Evolutionary conservation across 352 stramenopile genomes (phyloP).

Genomic region (Pythium aquatile): DNA sequence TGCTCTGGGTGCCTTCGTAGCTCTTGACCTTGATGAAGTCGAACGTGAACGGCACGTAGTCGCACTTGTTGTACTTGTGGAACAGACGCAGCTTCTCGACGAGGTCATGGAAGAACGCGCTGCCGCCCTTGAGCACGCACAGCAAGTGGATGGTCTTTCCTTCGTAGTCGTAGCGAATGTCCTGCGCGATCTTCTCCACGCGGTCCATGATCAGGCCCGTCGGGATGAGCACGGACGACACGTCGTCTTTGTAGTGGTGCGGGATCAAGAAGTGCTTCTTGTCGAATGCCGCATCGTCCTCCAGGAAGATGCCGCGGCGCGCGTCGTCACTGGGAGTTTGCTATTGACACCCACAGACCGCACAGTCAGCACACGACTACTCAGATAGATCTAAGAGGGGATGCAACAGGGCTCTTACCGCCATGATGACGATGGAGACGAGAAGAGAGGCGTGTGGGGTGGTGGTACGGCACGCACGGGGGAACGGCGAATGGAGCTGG

Average conservation of each 20-base stretch:
- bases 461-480: slow-evolving; percentile 3
- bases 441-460: background rate
- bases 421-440: slow-evolving; percentile 14
- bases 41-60: slow-evolving; percentile 91
- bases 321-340: slow-evolving; percentile 23
- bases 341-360: slow-evolving; percentile 7
- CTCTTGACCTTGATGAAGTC: slow-evolving; percentile 95
- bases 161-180: slow-evolving; percentile 89
- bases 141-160: slow-evolving; percentile 90
- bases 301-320: slow-evolving; percentile 56
- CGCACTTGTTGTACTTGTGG: slow-evolving; percentile 87
- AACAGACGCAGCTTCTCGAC: slow-evolving; percentile 81
- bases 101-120: slow-evolving; percentile 88
- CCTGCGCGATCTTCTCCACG: slow-evolving; percentile 90
- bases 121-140: slow-evolving; percentile 91
- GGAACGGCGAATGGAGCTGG: background rate
- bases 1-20: slow-evolving; percentile 92
- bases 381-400: background rate
- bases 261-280: slow-evolving; percentile 82
- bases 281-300: slow-evolving; percentile 57
- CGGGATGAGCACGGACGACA: slow-evolving; percentile 89
- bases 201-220: slow-evolving; percentile 89
- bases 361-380: background rate
- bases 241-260: slow-evolving; percentile 73
- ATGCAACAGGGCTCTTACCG: slow-evolving; percentile 14